phyloP scores from a whole-genome alignment of 352 stramenopile genomes.

The Elongisporangium senticosum region DNA sequence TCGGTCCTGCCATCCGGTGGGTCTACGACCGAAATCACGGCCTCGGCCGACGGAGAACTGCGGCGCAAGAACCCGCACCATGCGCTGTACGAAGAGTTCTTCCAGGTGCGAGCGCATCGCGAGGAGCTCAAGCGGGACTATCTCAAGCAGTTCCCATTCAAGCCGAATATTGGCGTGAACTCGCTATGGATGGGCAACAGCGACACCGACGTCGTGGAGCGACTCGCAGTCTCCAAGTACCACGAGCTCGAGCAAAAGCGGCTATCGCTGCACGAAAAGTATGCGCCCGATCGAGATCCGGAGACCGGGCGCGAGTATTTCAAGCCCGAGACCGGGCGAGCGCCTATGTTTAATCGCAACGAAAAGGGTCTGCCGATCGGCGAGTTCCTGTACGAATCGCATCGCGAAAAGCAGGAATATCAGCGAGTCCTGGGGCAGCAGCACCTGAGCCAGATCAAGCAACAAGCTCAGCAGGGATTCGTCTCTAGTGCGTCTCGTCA shows the following conservation, averaged over 20 bases:
- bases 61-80: conserved; percentile 43
- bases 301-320: conserved; percentile 58
- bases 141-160: conserved; percentile 65
- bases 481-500: conserved; percentile 52
- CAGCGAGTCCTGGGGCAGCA: conserved; percentile 40
- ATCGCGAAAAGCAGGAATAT: conserved; percentile 59
- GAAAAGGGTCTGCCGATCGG: conserved; percentile 65
- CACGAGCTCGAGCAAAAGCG: conserved; percentile 60
- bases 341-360: conserved; percentile 63
- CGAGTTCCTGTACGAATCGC: conserved; percentile 64
- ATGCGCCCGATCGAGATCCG: conserved; percentile 54
- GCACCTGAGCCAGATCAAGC: conserved; percentile 33
- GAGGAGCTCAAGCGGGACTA: conserved; percentile 51
- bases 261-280: conserved; percentile 50
- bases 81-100: conserved; percentile 72
- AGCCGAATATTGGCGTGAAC: conserved; percentile 76
- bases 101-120: conserved; percentile 29
- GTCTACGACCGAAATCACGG: conserved; percentile 8
- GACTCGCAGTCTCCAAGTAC: conserved; percentile 63
- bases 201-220: conserved; percentile 53
- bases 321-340: conserved; percentile 58
- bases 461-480: conserved; percentile 43
- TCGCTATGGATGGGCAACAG: conserved; percentile 41
- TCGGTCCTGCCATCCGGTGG: neutral
- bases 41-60: conserved; percentile 14